Base-by-base conservation (phyloP, 2,329 filamentous ascomycete genomes). In the Colletotrichum liaoningense region DNA sequence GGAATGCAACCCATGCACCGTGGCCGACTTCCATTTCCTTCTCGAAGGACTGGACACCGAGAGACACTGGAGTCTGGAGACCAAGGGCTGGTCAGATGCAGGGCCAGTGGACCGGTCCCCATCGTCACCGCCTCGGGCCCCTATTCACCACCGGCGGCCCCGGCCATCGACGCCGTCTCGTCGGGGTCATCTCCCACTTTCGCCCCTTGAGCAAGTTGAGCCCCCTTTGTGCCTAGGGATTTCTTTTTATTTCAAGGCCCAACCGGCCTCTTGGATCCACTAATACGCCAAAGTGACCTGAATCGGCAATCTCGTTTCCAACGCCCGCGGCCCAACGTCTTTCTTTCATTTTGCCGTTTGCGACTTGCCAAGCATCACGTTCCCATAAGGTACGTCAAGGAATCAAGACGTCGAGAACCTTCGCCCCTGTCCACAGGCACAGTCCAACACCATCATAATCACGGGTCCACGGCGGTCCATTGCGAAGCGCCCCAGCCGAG, bases 281-380 rank as follows among this genome's bases (percentile, higher is more conserved):
- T 33, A 49, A 49, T 49, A 54, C n/a, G 22, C 58, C 72, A 74
- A 54, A 67, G 26, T 46, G 33, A 72, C 68, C 72, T 74, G 69
- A 68, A 72, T 64, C 38, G 33, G 68, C 42, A 74, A 68, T 72
- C 54, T 74, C 72, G 59, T 74, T 72, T 68, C 42, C 42, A 68
- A 22, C 12, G 22, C 57, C 55, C 19, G 42, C 42, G 42, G 19
- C 42, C 42, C 24, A 22, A 59, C 46, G 52, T 28, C 68, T 30
- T 63, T 49, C 8, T 49, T 49, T 49, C 8, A 5, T 49, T 22
- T 49, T 49, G 42, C 42, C 42, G 42, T 49, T 49, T 49, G 42
- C 42, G 42, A 49, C 42, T 49, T 49, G 42, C 16, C 42, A n/a
- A 49, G 42, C 42, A 22, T 19, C 19, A 22, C n/a, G 42, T 49